A percentile compares a stretch with the other conserved stretches of the same genome.
These are phyloP conservation scores for Climacium dendroides DNA, from an alignment of 225 moss, liverwort and hornwort species.

Conservation along the genomic window DNA sequence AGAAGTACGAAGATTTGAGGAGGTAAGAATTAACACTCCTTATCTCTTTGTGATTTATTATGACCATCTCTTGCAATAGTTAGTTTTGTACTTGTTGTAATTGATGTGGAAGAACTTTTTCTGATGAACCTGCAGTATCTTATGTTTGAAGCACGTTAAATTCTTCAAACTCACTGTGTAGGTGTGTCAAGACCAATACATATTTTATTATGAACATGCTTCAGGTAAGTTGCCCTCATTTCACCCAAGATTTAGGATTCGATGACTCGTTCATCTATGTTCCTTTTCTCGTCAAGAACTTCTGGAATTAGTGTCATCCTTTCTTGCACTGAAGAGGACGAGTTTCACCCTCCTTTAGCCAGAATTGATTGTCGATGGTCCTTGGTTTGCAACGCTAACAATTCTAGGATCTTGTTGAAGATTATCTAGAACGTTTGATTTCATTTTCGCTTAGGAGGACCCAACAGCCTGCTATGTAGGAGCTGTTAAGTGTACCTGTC, in stretches of 20 bases:
- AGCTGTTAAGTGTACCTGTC: background rate
- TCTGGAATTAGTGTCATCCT: background rate
- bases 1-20: constrained; percentile 42
- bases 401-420: background rate
- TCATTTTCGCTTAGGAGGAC: background rate
- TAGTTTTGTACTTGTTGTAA: background rate
- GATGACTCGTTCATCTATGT: background rate
- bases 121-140: background rate
- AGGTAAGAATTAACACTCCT: constrained; percentile 20
- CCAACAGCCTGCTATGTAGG: background rate
- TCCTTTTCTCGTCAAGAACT: background rate
- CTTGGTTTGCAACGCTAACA: background rate
- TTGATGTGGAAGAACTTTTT: background rate
- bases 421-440: background rate
- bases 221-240: constrained; percentile 25
- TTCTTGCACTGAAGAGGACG: background rate
- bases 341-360: background rate
- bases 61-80: background rate
- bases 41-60: background rate
- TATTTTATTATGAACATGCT: constrained; percentile 60
- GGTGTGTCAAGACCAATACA: constrained; percentile 55
- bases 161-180: constrained; percentile 11
- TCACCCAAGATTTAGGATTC: background rate
- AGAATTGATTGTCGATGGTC: background rate
- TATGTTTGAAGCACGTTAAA: background rate